Base-by-base conservation (phyloP, 2,329 filamentous ascomycete genomes). In the Trichoderma sp. region DNA sequence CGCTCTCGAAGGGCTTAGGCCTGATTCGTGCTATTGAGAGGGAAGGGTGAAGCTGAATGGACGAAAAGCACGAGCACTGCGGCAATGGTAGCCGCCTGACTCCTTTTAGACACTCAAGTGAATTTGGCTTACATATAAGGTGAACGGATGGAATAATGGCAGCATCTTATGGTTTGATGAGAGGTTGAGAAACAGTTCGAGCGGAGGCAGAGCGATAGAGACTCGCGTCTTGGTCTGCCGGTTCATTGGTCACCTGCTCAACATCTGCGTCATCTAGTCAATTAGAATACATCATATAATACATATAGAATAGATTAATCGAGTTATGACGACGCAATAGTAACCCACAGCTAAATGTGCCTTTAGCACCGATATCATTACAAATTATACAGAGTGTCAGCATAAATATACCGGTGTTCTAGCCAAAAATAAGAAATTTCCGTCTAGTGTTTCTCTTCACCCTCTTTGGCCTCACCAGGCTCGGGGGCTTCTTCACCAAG, bases 401-500 rank as follows among this genome's bases (percentile, higher is more conserved):
- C 50, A 52, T 52, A n/a, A 39, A 47, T 45, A 39, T 55, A 63
- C 21, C 28, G 39, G 41, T 56, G 26, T 47, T 63, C 50, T 56
- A 55, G 41, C 19, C 43, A 30, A 26, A 47, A 44, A 30, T 19
- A 28, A 51, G 21, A 41, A 56, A 28, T 9, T n/a, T 26, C 24
- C 9, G 21, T 57, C 43, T 56, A 50, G 50, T 24, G 41, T 21
- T 47, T 55, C 21, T 55, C 59, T 55, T 45, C 59, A 19, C 26
- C 19, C 7, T 47, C 41, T 34, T 39, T 47, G 45, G 59, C 28
- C 19, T 57, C 41, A 21, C 24, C 14, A 57, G 43, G 28, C 43
- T 63, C 44, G 21, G 61, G 28, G 7, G 10, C 57, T 19, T 57
- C 61, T 43, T 63, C 61, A 28, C 28, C 50, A 14, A 63, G 30